Evolutionary conservation across 805 yeast genomes (phyloP).

Genomic region (Sugiyamaella chiloensis): DNA sequence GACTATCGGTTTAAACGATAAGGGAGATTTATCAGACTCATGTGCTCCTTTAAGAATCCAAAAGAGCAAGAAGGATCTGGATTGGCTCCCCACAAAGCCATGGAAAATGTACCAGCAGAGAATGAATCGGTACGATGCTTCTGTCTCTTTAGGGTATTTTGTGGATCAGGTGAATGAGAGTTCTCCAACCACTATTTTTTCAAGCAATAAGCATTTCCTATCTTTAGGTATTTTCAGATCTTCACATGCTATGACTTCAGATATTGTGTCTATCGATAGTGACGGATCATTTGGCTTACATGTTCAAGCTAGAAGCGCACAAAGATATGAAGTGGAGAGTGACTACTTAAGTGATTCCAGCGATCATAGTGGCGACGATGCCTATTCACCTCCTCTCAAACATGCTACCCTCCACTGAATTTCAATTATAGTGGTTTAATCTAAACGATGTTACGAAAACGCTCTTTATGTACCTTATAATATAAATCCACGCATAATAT

Average conservation of each 20-base stretch:
- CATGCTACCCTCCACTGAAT: not conserved
- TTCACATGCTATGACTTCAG: not conserved
- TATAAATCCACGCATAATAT: too few species aligned
- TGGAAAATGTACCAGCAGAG: conserved; percentile 33
- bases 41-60: not conserved
- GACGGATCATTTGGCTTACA: conserved; percentile 35
- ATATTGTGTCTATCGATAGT: conserved; percentile 30
- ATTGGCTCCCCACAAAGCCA: conserved; percentile 22
- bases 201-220: conserved; percentile 28
- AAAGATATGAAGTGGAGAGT: conserved; percentile 8
- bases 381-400: conserved; percentile 16
- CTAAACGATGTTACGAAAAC: too few species aligned
- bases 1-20: conserved; percentile 41
- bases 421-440: too few species aligned
- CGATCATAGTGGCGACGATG: conserved; percentile 14
- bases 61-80: conserved; percentile 5
- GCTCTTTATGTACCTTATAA: too few species aligned
- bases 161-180: conserved; percentile 23
- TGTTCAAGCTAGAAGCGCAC: conserved; percentile 12
- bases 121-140: conserved; percentile 20
- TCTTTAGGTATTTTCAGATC: conserved; percentile 22
- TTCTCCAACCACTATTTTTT: conserved; percentile 28
- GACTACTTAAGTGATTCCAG: conserved; percentile 10
- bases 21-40: not conserved
- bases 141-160: conserved; percentile 20